A percentile compares a stretch with the other conserved stretches of the same genome.
Conservation (phyloP, 176 grass and related monocot genomes). For the Rhynchospora tenuis region DNA sequence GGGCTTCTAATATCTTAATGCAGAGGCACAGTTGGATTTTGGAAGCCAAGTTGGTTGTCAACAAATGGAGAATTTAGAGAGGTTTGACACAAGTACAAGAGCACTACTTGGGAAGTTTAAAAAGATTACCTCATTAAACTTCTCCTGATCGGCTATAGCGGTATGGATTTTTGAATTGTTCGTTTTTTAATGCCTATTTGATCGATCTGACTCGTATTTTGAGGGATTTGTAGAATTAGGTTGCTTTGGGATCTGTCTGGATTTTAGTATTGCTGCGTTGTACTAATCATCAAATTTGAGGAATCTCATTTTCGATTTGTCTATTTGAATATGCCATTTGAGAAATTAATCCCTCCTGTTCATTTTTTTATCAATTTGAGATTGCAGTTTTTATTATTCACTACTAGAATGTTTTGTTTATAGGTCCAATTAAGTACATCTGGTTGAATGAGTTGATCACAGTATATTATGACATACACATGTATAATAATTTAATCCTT, state of each 20-base stretch:
- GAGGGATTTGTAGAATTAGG: not conserved
- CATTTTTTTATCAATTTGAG: not conserved
- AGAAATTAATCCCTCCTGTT: not conserved
- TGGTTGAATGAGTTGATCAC: not conserved
- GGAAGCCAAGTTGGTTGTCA: not conserved
- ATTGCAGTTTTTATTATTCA: not conserved
- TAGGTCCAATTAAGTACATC: not conserved
- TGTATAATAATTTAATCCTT: not conserved
- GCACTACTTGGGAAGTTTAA: not conserved
- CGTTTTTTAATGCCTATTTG: not conserved
- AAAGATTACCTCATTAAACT: slow-evolving; percentile 84
- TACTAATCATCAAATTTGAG: not conserved
- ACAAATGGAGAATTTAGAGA: not conserved
- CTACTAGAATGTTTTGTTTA: not conserved
- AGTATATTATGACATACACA: not conserved
- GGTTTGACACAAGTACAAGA: not conserved
- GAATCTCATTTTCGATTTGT: slow-evolving; percentile 1
- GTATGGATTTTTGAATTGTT: slow-evolving; percentile 37
- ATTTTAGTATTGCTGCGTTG: not conserved
- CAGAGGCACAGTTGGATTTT: not conserved
- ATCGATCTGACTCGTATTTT: slow-evolving; percentile 25
- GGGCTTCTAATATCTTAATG: not conserved
- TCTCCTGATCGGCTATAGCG: slow-evolving; percentile 80
- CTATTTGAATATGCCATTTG: not conserved
- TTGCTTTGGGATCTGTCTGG: not conserved